Evolutionary conservation across 2,329 filamentous ascomycete genomes (phyloP).

Genomic region (Sporothrix luriei): DNA sequence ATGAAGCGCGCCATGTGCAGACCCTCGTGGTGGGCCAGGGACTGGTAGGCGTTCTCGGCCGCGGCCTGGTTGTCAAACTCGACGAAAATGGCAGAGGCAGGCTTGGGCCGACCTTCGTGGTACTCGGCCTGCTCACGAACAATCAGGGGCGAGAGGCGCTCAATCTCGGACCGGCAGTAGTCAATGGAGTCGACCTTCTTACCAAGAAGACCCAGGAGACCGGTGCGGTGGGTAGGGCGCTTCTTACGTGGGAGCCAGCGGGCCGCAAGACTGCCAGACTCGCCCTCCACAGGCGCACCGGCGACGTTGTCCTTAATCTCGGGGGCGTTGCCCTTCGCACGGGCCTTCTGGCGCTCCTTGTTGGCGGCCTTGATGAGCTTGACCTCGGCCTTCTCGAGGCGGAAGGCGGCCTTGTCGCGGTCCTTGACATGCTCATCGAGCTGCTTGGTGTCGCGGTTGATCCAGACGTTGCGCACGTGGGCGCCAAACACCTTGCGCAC

Average conservation of each 20-base stretch:
- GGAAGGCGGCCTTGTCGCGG: conserved; percentile 76
- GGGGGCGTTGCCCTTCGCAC: conserved; percentile 59
- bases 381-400: conserved; percentile 84
- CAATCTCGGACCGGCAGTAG: conserved; percentile 78
- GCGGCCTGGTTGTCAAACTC: conserved; percentile 82
- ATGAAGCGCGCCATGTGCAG: conserved; percentile 85
- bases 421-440: conserved; percentile 80
- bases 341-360: conserved; percentile 66
- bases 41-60: conserved; percentile 85
- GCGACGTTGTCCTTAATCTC: conserved; percentile 35
- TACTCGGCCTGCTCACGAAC: conserved; percentile 69
- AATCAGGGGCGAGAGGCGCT: conserved; percentile 72
- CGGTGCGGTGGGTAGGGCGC: conserved; percentile 74
- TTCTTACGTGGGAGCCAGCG: conserved; percentile 74
- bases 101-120: conserved; percentile 63
- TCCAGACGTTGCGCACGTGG: conserved; percentile 81
- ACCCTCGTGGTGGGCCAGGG: conserved; percentile 81
- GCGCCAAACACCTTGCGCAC: conserved; percentile 80
- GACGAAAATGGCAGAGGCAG: conserved; percentile 80
- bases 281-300: conserved; percentile 60
- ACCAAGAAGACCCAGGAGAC: conserved; percentile 69
- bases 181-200: conserved; percentile 94
- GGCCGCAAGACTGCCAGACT: conserved; percentile 70
- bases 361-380: conserved; percentile 81
- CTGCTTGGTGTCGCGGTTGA: conserved; percentile 74